phyloP scores from a whole-genome alignment of 2,329 filamentous ascomycete species.

The Ophiostoma montium region DNA sequence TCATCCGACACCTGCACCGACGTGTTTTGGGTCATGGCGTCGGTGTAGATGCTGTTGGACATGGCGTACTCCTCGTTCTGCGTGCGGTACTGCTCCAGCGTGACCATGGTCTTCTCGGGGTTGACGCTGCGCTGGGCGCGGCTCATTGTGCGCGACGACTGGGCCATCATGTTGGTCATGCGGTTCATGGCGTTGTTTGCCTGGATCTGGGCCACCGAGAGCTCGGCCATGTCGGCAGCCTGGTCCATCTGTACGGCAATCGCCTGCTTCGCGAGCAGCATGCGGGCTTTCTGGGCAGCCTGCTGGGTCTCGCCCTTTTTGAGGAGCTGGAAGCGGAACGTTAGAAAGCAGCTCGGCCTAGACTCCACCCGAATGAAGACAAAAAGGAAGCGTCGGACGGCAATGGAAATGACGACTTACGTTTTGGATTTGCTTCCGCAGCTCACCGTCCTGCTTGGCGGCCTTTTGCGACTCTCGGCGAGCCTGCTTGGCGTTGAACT shows the following conservation, averaged over 20 bases:
- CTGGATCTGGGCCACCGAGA: slow-evolving; percentile 46
- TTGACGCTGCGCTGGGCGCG: slow-evolving; percentile 44
- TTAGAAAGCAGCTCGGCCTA: not conserved
- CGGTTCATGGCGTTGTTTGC: slow-evolving; percentile 52
- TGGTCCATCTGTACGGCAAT: slow-evolving; percentile 50
- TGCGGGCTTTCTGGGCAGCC: slow-evolving; percentile 49
- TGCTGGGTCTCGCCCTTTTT: slow-evolving; percentile 50
- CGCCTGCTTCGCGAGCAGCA: slow-evolving; percentile 47
- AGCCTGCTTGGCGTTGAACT: slow-evolving; percentile 49
- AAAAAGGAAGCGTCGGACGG: not conserved
- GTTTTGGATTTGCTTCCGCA: slow-evolving; percentile 50
- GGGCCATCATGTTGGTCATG: slow-evolving; percentile 50
- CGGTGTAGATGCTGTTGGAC: slow-evolving; percentile 66
- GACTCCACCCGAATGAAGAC: no score
- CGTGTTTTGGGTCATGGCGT: slow-evolving; percentile 68
- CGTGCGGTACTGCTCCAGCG: slow-evolving; percentile 45
- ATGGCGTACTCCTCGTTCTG: slow-evolving; percentile 52
- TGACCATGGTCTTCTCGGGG: slow-evolving; percentile 45
- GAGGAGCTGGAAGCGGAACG: slow-evolving; percentile 27
- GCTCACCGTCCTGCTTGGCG: slow-evolving; percentile 43
- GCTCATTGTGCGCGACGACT: slow-evolving; percentile 43
- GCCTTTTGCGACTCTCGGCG: slow-evolving; percentile 47
- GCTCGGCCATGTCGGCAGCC: slow-evolving; percentile 50
- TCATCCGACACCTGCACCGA: slow-evolving; percentile 61
- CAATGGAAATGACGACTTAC: slow-evolving; percentile 14